A percentile compares a stretch with the other conserved stretches of the same genome.
These are phyloP conservation scores for Geranium brycei DNA, from an alignment of 345 rosid genomes.

Conservation along the genomic window DNA sequence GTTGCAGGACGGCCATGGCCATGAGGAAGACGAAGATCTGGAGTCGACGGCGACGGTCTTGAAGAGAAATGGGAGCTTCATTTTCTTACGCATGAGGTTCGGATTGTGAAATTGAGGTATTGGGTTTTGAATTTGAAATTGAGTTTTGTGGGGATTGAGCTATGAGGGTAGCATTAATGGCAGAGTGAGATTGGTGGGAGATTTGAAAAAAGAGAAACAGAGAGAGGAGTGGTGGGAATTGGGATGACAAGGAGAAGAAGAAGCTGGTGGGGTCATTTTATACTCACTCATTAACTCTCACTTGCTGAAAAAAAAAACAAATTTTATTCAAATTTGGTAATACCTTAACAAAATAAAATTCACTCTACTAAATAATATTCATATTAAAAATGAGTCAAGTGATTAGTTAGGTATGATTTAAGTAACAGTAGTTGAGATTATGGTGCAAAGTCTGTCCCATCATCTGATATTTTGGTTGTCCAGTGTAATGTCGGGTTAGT, in stretches of 20 bases:
- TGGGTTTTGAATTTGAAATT: not conserved
- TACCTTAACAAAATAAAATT: too few species aligned
- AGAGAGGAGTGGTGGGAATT: not conserved
- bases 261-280: not conserved
- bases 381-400: too few species aligned
- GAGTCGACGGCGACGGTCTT: not conserved
- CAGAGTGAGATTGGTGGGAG: not conserved
- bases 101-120: not conserved
- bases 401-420: too few species aligned
- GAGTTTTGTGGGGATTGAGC: not conserved
- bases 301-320: too few species aligned
- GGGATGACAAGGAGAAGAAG: not conserved
- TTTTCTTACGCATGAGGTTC: not conserved
- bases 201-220: too few species aligned
- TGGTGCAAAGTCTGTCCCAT: too few species aligned
- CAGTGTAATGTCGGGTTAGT: too few species aligned
- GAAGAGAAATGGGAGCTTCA: not conserved
- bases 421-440: too few species aligned
- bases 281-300: not conserved
- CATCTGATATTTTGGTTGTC: too few species aligned
- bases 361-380: too few species aligned
- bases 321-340: too few species aligned
- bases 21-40: not conserved
- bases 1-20: not conserved
- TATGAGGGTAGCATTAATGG: not conserved